phyloP scores from a whole-genome alignment of 1,284 basidiomycete genomes.

The Lentinula novae-zelandiae region DNA sequence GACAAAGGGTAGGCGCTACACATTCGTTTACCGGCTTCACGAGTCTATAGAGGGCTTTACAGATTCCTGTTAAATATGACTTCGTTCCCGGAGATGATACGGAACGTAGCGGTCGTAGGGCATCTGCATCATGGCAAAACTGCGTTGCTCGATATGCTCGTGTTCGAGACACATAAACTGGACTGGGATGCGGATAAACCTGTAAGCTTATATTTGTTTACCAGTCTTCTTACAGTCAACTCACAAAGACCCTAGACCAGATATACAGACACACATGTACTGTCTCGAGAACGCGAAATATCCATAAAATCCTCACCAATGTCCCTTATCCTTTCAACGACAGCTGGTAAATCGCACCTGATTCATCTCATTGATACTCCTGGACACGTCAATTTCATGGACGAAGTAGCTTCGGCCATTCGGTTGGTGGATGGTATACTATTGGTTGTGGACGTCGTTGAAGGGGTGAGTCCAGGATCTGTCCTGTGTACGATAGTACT shows the following conservation, averaged over 20 bases:
- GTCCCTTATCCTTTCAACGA: conserved; percentile 88
- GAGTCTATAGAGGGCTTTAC: conserved; percentile 16
- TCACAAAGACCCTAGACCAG: conserved; percentile 50
- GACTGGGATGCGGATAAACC: conserved; percentile 88
- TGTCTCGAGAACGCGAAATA: conserved; percentile 86
- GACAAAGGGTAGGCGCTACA: conserved; percentile 77
- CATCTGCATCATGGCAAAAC: conserved; percentile 99
- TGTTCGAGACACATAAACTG: conserved; percentile 95
- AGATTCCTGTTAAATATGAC: conserved; percentile 94
- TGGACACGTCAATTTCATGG: conserved; percentile 96
- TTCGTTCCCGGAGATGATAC: conserved; percentile 90
- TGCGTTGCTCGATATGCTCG: conserved; percentile 92
- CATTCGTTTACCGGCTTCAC: background rate
- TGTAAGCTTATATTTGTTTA: conserved; percentile 42
- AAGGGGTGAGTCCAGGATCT: conserved; percentile 64
- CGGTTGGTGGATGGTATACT: conserved; percentile 92
- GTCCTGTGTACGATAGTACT: conserved; percentile 12
- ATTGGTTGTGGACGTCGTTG: conserved; percentile 93
- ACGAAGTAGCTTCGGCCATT: conserved; percentile 89
- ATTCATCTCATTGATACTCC: conserved; percentile 96
- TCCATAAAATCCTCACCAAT: conserved; percentile 98
- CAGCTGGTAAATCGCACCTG: conserved; percentile 89
- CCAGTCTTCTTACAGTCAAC: conserved; percentile 9
- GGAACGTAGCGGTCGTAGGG: conserved; percentile 93
- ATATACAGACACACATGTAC: conserved; percentile 93